Percentiles rank a stretch among this genome's conserved stretches.
phyloP scores from a whole-genome alignment of 164 flowering plant genomes.

The Stephania cephalantha region DNA sequence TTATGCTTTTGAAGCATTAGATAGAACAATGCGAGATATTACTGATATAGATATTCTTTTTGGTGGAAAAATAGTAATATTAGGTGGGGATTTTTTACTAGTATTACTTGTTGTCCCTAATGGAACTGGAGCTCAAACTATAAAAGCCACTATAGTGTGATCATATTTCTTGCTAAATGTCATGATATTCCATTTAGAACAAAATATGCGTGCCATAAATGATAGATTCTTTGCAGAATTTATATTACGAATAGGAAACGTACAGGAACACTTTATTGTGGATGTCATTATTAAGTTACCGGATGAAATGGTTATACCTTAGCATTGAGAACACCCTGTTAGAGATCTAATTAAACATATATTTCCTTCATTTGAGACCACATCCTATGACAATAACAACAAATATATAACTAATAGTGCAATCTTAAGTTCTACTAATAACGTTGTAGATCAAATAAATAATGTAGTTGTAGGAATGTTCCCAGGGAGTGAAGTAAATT shows the following conservation, averaged over 20 bases:
- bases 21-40: neutral
- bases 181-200: neutral
- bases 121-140: neutral
- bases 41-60: neutral
- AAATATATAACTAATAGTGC: neutral
- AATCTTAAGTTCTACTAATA: neutral
- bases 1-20: constrained; percentile 7
- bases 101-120: neutral
- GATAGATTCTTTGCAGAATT: neutral
- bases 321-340: neutral
- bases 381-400: too few relatives aligned
- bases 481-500: neutral
- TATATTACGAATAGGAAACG: neutral
- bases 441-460: neutral
- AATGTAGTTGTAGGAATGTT: neutral
- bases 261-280: neutral
- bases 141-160: neutral
- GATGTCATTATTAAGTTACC: constrained; percentile 5
- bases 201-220: constrained; percentile 2
- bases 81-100: neutral
- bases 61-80: neutral
- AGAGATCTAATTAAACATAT: neutral
- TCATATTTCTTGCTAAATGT: neutral
- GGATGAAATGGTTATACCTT: constrained; percentile 1
- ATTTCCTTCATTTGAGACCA: neutral